Conservation (phyloP, 2,329 filamentous ascomycete species). For the Cladophialophora yegresii region DNA sequence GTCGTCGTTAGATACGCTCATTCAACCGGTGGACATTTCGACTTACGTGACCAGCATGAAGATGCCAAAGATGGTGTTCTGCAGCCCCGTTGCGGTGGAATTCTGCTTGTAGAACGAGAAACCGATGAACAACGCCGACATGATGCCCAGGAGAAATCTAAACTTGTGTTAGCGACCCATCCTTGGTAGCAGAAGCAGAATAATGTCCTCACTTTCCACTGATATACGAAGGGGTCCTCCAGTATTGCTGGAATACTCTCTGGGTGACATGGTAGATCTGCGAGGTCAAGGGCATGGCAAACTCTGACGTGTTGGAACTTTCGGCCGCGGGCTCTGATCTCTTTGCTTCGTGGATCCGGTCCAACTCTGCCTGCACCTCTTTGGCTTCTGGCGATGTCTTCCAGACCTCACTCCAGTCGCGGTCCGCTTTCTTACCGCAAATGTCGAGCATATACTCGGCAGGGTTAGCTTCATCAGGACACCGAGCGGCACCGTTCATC, state of each 20-base stretch:
- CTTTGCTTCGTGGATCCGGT: conserved; percentile 56
- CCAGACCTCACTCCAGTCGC: conserved; percentile 67
- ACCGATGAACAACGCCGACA: conserved; percentile 52
- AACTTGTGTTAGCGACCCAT: conserved; percentile 64
- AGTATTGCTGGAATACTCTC: conserved; percentile 86
- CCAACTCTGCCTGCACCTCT: conserved; percentile 59
- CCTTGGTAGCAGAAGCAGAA: conserved; percentile 40
- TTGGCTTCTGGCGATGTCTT: conserved; percentile 57
- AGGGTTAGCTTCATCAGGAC: conserved; percentile 70
- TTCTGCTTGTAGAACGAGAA: conserved; percentile 70
- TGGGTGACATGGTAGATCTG: conserved; percentile 68
- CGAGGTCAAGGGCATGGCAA: conserved; percentile 68
- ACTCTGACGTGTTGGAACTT: conserved; percentile 58
- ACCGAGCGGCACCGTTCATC: conserved; percentile 65
- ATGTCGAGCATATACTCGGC: conserved; percentile 59
- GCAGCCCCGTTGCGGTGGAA: conserved; percentile 64
- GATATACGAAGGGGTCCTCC: conserved; percentile 73
- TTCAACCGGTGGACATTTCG: background rate
- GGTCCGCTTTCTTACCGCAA: conserved; percentile 60
- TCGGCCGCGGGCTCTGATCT: conserved; percentile 48
- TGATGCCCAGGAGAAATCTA: conserved; percentile 55
- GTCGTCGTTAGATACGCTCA: conserved; percentile 30
- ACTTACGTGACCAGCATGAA: conserved; percentile 62
- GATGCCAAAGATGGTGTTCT: conserved; percentile 71
- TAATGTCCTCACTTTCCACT: conserved; percentile 60